Base-by-base conservation (phyloP, 2,329 filamentous ascomycete species). In the Aureobasidium namibiae region DNA sequence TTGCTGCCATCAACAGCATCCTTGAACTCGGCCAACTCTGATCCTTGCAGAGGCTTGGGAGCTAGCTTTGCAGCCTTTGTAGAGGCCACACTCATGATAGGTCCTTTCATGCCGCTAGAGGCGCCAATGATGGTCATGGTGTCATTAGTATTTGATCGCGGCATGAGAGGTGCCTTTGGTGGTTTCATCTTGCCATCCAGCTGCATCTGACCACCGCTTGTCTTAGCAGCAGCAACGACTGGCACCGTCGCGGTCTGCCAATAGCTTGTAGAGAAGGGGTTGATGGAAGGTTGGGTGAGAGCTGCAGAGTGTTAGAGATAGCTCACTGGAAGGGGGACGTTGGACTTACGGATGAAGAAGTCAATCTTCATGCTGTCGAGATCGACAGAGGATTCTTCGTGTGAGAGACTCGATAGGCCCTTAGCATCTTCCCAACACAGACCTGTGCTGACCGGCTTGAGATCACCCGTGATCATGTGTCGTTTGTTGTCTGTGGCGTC, bases 191-290 rank as follows among this genome's bases (percentile, higher is more conserved):
- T 45, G 14, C 67, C 66, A 33, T 64, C 66, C 10, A 58, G 34
- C 16, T 41, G 23, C n/a, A 46, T 26, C 39, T 26, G 42, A 34
- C 31, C 31, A 14, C 45, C 49, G n/a, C 64, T 45, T 9, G 62
- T 56, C 36, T 58, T 60, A 21, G 45, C 14, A 54, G 49, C 23
- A 48, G 16, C 34, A 16, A 31, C n/a, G 3, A 38, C 59, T 24
- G 57, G 33, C 14, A 34, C 16, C 26, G 52, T 18, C 26, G 64
- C 6, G 9, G 69, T 67, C 8, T 72, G 71, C 94, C 94, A 97
- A 72, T 97, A 97, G 0, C 77, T 72, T 0, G 83, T 84, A 0
- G 90, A 92, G 69, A 92, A 95, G 0, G 94, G 94, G 67, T 99
- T 86, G 63, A 99, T 92, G 8, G 85, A 83, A 74, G 57, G 72